Evolutionary conservation across 257 asterid species (phyloP).

Genomic region (Penstemon barbatus): DNA sequence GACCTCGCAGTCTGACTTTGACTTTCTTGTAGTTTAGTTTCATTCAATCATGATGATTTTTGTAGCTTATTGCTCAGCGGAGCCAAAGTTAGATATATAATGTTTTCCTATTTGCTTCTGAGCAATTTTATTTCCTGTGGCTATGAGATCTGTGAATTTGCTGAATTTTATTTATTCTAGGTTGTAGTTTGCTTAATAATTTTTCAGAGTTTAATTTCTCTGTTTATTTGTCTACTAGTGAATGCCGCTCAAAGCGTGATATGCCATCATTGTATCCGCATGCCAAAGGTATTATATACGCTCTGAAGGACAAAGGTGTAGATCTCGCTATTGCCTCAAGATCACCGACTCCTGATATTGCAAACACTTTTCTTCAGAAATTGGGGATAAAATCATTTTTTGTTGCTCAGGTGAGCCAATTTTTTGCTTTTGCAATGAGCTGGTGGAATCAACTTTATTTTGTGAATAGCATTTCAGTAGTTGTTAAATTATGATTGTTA

Average conservation of each 20-base stretch:
- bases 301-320: conserved; percentile 62
- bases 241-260: conserved; percentile 61
- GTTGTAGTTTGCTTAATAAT: conserved; percentile 10
- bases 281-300: conserved; percentile 54
- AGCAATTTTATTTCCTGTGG: not conserved
- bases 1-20: not conserved
- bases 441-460: conserved; percentile 2
- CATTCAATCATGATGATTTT: not conserved
- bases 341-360: conserved; percentile 82
- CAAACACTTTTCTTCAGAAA: conserved; percentile 67
- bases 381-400: conserved; percentile 75
- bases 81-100: not conserved
- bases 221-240: conserved; percentile 47
- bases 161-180: not conserved
- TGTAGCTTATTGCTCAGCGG: not conserved
- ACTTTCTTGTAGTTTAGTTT: not conserved
- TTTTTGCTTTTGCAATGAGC: not conserved
- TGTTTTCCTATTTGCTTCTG: not conserved
- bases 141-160: not conserved
- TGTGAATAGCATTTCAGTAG: not conserved
- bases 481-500: not conserved
- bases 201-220: conserved; percentile 10
- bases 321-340: conserved; percentile 62
- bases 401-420: conserved; percentile 66
- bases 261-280: conserved; percentile 56